Conservation (phyloP, 805 yeast genomes). For the Cyberlindnera xishuangbannaensis region DNA sequence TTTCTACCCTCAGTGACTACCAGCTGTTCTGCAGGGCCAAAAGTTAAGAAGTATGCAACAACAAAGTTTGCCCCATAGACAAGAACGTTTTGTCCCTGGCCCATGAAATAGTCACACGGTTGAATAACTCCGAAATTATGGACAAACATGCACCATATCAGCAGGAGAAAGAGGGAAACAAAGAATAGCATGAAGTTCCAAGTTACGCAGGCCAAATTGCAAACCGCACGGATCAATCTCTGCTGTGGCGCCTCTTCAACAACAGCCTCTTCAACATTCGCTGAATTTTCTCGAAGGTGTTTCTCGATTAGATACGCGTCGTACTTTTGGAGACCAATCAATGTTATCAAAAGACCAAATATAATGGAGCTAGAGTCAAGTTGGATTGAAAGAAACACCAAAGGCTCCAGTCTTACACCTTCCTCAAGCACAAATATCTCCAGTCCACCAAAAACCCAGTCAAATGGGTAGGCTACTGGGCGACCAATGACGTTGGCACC, state of each 20-base stretch:
- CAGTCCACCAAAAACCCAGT: background rate
- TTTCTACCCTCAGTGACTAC: background rate
- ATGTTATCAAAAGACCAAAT: conserved; percentile 20
- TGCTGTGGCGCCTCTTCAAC: background rate
- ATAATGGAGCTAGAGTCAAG: conserved; percentile 12
- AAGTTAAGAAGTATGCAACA: background rate
- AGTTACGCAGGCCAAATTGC: too few species aligned
- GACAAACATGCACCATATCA: background rate
- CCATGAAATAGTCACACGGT: background rate
- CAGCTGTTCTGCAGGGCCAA: background rate
- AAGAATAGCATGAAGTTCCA: background rate
- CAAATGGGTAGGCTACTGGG: conserved; percentile 10
- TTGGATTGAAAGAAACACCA: background rate
- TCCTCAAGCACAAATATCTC: background rate
- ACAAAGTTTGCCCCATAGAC: background rate
- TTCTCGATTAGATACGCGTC: conserved; percentile 20
- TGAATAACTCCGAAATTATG: background rate
- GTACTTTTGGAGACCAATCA: conserved; percentile 10
- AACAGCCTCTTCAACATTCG: background rate
- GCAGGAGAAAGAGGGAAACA: background rate
- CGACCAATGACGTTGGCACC: conserved; percentile 25
- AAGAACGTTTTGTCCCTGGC: background rate
- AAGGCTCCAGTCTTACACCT: background rate
- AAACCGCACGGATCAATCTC: too few species aligned
- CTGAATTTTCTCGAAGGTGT: conserved; percentile 6